Conservation (phyloP, 139 green algal genomes). For the Volvox africanus region DNA sequence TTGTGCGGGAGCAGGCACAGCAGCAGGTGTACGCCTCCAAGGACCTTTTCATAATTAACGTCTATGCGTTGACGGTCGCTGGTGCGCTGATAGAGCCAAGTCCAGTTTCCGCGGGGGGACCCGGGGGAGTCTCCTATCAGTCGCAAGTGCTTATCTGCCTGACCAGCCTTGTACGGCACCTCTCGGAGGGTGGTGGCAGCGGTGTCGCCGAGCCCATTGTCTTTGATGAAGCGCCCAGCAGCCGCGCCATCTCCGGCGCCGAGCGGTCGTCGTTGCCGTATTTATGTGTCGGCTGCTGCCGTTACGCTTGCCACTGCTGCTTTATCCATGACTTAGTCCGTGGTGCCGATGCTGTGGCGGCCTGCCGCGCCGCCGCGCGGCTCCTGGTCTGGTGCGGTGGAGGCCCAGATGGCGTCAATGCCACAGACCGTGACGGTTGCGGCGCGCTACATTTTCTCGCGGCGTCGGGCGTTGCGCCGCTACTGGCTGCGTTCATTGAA, state of each 20-base stretch:
- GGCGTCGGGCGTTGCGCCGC: slow-evolving; percentile 40
- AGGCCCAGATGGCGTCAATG: slow-evolving; percentile 57
- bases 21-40: slow-evolving; percentile 17
- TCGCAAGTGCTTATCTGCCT: slow-evolving; percentile 20
- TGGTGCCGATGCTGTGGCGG: slow-evolving; percentile 39
- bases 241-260: not conserved
- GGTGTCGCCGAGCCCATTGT: slow-evolving; percentile 1
- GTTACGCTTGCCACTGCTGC: slow-evolving; percentile 58
- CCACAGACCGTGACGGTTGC: slow-evolving; percentile 51
- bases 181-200: slow-evolving; percentile 43
- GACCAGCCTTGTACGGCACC: slow-evolving; percentile 39
- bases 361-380: not conserved
- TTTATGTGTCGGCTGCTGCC: slow-evolving; percentile 52
- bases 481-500: slow-evolving; percentile 50
- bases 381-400: slow-evolving; percentile 27
- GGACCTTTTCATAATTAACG: slow-evolving; percentile 51
- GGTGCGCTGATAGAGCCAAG: not conserved
- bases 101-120: not conserved
- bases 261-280: not conserved
- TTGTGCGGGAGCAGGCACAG: not conserved
- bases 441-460: slow-evolving; percentile 62
- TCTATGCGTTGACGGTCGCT: slow-evolving; percentile 24
- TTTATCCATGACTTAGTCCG: slow-evolving; percentile 51
- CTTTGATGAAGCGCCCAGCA: slow-evolving; percentile 19
- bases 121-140: not conserved